Evolutionary conservation across 352 stramenopile species (phyloP), one percentile per base, ranked within the genome.

Genomic region (Phytophthora sojae): DNA sequence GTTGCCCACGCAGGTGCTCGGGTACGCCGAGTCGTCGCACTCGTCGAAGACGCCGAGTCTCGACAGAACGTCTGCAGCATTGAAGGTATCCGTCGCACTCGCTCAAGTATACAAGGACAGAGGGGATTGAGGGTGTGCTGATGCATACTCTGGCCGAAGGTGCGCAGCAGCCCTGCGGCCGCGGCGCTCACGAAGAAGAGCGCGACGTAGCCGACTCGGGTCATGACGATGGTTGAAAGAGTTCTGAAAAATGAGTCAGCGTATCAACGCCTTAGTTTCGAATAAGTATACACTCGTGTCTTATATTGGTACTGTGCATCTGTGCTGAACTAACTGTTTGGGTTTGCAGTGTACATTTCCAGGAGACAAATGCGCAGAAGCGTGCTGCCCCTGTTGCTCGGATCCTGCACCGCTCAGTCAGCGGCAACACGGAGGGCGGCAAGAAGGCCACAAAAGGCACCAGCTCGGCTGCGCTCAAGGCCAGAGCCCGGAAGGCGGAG

Each of bases 301-400:
- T n/a, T n/a, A n/a, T n/a, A n/a, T n/a, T n/a, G n/a, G n/a, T 42
- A 2, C 15, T 17, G 5, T 32, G 26, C 9, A n/a, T 9, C 52
- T 51, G 26, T 55, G 7, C 58, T 35, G 37, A 44, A 12, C 9
- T 44, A n/a, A 44, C 9, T 35, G 6, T 35, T 61, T 45, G 5
- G 57, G 23, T 8, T 7, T 32, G 29, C 29, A 8, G 29, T 32
- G 8, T 32, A 32, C 4, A 32, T 14, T 26, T 23, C 3, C 52
- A 92, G 85, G 86, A 92, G 49, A 75, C 88, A 62, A 90, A 83
- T 45, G 81, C 89, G 37, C 85, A 92, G 61, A 96, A 96, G 72
- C 79, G 79, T 0, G 59, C 80, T 17, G 79, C 71, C 2, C 80
- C 85, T 8, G 73, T 86, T 21, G 71, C 81, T 8, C 75, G 79